Conservation (phyloP, 2,329 filamentous ascomycete species). For the Phaeosphaeria sp. region DNA sequence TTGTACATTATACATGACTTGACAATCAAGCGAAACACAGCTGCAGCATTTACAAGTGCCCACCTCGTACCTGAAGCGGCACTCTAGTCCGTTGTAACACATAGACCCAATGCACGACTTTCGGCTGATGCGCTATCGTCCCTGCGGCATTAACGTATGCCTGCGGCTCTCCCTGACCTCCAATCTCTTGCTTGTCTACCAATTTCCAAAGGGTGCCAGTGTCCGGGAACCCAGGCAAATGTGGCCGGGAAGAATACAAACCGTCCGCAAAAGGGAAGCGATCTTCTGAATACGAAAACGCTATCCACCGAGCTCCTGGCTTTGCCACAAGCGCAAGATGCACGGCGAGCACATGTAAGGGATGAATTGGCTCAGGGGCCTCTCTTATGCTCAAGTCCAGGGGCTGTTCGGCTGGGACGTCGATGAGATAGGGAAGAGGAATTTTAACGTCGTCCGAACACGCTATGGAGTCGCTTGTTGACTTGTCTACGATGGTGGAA, state of each 20-base stretch:
- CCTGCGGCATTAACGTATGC: slow-evolving; percentile 6
- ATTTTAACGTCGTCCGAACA: slow-evolving; percentile 43
- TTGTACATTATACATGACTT: neutral
- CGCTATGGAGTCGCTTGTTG: slow-evolving; percentile 47
- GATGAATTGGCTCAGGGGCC: slow-evolving; percentile 37
- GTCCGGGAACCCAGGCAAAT: slow-evolving; percentile 45
- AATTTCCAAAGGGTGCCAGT: slow-evolving; percentile 48
- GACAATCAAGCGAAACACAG: neutral
- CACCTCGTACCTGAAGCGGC: slow-evolving; percentile 22
- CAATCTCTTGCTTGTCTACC: slow-evolving; percentile 41
- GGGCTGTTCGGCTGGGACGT: slow-evolving; percentile 8
- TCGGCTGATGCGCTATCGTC: slow-evolving; percentile 43
- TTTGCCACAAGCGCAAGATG: slow-evolving; percentile 49
- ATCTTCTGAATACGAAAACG: slow-evolving; percentile 49
- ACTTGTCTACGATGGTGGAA: slow-evolving; percentile 48
- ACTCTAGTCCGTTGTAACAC: slow-evolving; percentile 47
- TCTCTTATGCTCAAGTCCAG: slow-evolving; percentile 5
- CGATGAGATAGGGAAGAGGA: slow-evolving; percentile 39
- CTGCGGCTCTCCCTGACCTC: slow-evolving; percentile 28
- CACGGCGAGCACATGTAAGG: slow-evolving; percentile 48
- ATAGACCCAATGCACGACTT: slow-evolving; percentile 49
- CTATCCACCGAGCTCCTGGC: slow-evolving; percentile 48
- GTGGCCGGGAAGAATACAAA: slow-evolving; percentile 10
- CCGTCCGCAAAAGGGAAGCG: slow-evolving; percentile 46
- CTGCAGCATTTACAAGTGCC: slow-evolving; percentile 6